phyloP scores from a whole-genome alignment of 1,139 yeast species.

The Scheffersomyces illinoinensis region DNA sequence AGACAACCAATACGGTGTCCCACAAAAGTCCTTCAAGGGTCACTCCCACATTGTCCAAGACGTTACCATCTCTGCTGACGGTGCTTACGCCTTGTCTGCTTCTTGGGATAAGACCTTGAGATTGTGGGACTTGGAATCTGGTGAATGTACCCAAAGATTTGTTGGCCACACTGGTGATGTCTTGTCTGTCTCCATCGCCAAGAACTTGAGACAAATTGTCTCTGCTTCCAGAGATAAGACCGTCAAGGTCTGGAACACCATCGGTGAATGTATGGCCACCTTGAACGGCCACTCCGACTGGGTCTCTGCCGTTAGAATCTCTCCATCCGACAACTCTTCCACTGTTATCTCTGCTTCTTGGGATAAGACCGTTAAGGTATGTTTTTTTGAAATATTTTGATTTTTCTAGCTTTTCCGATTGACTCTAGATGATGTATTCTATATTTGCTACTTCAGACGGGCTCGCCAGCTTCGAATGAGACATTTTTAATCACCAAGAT shows the following conservation, averaged over 20 bases:
- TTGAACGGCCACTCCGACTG: conserved; percentile 97
- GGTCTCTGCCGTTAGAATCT: conserved; percentile 98
- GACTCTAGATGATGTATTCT: conserved; percentile 57
- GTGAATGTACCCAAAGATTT: conserved; percentile 92
- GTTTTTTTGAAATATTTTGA: conserved; percentile 38
- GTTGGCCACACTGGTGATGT: conserved; percentile 99
- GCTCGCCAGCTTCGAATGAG: conserved; percentile 78
- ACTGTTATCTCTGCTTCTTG: conserved; percentile 97
- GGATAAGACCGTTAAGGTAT: conserved; percentile 99
- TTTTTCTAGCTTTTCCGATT: conserved; percentile 5
- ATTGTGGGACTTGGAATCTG: conserved; percentile 96
- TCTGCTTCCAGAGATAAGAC: conserved; percentile 99
- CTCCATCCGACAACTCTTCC: conserved; percentile 72
- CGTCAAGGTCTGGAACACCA: conserved; percentile 99
- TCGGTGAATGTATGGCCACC: conserved; percentile 97
- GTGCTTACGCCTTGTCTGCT: conserved; percentile 97
- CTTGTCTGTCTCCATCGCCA: conserved; percentile 93
- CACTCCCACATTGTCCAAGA: conserved; percentile 99
- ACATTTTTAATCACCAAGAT: conserved; percentile 97
- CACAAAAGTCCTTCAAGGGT: conserved; percentile 96
- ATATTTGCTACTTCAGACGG: conserved; percentile 99
- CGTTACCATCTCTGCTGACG: conserved; percentile 97
- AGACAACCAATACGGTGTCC: conserved; percentile 96
- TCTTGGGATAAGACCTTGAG: conserved; percentile 99
- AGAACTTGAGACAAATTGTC: conserved; percentile 96